phyloP scores from a whole-genome alignment of 768 basidiomycete genomes.

The Termitomyces titanicus region DNA sequence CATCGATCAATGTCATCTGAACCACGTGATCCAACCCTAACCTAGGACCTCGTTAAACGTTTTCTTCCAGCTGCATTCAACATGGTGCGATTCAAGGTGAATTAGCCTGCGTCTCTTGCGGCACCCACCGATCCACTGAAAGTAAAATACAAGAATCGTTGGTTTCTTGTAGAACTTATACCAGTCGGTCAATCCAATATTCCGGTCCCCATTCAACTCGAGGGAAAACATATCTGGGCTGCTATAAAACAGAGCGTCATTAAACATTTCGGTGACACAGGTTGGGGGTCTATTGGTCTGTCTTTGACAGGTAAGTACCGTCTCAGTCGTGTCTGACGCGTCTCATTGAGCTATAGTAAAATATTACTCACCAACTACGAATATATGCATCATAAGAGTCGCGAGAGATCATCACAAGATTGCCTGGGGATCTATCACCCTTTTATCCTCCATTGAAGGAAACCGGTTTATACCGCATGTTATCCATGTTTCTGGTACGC shows the following conservation, averaged over 20 bases:
- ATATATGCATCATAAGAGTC: conserved; percentile 82
- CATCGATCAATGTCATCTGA: too few species aligned
- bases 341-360: conserved; percentile 52
- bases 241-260: conserved; percentile 70
- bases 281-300: conserved; percentile 78
- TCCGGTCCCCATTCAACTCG: conserved; percentile 30
- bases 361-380: conserved; percentile 82
- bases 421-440: conserved; percentile 76
- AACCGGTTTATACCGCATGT: conserved; percentile 67
- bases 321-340: not conserved
- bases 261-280: conserved; percentile 76
- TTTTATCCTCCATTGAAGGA: conserved; percentile 62
- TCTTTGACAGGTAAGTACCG: conserved; percentile 59
- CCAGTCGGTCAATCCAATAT: conserved; percentile 30
- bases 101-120: too few species aligned
- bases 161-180: conserved; percentile 86
- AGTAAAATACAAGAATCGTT: conserved; percentile 62
- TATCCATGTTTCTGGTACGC: conserved; percentile 73
- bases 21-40: not conserved
- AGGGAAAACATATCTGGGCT: conserved; percentile 62
- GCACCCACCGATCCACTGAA: too few species aligned
- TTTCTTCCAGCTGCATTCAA: too few species aligned
- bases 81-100: conserved; percentile 23
- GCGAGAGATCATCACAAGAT: conserved; percentile 76
- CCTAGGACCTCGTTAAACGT: too few species aligned